Percentiles rank a stretch among this genome's conserved stretches.
Evolutionary conservation across 2,329 filamentous ascomycete genomes (phyloP).

Genomic region (Verticillium alfalfae): DNA sequence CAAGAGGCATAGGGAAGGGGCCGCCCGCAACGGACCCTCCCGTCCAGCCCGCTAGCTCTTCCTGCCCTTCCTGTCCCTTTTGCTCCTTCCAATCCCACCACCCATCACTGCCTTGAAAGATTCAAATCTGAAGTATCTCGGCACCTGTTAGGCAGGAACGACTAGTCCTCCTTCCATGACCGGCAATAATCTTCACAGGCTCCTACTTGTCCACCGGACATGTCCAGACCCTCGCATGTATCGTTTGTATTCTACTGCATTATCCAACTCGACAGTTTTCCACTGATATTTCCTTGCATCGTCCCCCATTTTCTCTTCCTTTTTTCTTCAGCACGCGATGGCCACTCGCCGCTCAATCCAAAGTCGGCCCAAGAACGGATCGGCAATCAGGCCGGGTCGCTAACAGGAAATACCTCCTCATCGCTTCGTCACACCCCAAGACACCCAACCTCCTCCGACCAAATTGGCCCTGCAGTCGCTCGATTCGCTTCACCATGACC

Average conservation of each 20-base stretch:
- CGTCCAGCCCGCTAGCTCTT: not conserved
- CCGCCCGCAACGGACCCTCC: slow-evolving; percentile 1
- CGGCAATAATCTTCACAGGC: not conserved
- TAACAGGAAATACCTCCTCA: not conserved
- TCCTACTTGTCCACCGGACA: not conserved
- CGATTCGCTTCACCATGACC: not conserved
- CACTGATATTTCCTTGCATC: too few species aligned
- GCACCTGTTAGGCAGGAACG: not conserved
- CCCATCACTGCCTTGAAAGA: not conserved
- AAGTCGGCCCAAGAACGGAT: not conserved
- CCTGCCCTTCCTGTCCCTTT: not conserved
- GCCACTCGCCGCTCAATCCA: not conserved
- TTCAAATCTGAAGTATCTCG: not conserved
- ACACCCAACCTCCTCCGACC: not conserved
- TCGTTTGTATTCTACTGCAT: too few species aligned
- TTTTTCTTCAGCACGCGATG: not conserved
- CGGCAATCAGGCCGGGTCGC: not conserved
- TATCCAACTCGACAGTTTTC: too few species aligned
- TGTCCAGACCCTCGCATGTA: too few species aligned
- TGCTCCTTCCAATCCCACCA: not conserved
- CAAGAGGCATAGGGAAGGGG: not conserved
- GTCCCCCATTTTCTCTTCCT: not conserved
- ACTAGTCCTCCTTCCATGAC: not conserved
- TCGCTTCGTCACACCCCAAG: not conserved
- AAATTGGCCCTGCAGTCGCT: not conserved